Base-by-base conservation (phyloP, 768 basidiomycete species). In the Boletus subcaerulescens region DNA sequence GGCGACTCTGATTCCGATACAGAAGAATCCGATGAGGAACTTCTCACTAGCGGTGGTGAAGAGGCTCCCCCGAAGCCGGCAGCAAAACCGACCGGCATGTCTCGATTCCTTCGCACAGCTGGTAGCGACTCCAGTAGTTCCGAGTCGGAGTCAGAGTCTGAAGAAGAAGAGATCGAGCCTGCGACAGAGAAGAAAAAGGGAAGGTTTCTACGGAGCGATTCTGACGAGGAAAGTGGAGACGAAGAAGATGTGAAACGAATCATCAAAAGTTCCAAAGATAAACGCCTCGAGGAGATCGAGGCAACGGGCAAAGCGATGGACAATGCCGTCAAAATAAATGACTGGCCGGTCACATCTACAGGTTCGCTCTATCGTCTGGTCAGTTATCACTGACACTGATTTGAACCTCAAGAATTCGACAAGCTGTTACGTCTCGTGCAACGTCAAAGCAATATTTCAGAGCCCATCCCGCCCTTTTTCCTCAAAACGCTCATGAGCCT, bases 281-380 rank as follows among this genome's bases (percentile, higher is more conserved):
- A 92, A 71, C 80, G 95, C 50, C 72, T 94, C 66, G 93, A 89
- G 45, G 97, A 98, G 79, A 95, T 98, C 85, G 95, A 98, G 71
- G 84, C 84, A 2, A 89, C 88, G 4, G 91, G 92, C 52, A 94
- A 89, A 73, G 78, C 78, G 45, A 97, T 98, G 77, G 92, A 96
- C 45, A 98, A 99, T 68, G 94, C 88, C 18, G 77, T 91, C 58
- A 96, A 91, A 79, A 95, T 96, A 62, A 96, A 95, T 64, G 94
- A 99, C 74, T 99, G 97, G 97, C 86, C 87, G 24, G 85, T 84
- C 29, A 95, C 93, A 64, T 92, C 89, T 20, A 87, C 82, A 56
- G 95, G 95, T 93, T 63, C 52, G 84, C 71, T 20, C 45, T 20
- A 13, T 53, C 31, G 17, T 11, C 7, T 39, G 4, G 12, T 33